Conservation (phyloP, 1,139 yeast species). For the Yarrowia galli region DNA sequence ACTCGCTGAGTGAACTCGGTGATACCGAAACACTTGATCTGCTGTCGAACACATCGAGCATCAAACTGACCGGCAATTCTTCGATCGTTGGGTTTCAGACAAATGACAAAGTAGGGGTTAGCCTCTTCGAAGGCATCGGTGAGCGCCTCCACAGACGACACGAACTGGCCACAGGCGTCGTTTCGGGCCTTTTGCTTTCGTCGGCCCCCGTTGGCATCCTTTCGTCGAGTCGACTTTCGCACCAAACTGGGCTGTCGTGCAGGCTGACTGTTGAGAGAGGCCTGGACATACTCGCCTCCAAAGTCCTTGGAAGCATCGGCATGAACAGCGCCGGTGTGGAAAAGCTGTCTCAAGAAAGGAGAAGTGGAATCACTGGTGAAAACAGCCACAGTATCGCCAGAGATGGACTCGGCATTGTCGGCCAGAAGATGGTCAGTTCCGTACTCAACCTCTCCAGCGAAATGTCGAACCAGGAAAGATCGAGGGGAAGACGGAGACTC, state of each 20-base stretch:
- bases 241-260: constrained; percentile 52
- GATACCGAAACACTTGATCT: constrained; percentile 54
- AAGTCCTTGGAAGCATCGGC: constrained; percentile 47
- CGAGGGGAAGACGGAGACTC: constrained; percentile 47
- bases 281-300: constrained; percentile 51
- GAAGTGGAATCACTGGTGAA: constrained; percentile 54
- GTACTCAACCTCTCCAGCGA: constrained; percentile 55
- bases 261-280: constrained; percentile 54
- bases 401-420: constrained; percentile 51
- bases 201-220: constrained; percentile 40
- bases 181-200: constrained; percentile 43
- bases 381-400: constrained; percentile 53
- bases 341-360: constrained; percentile 51
- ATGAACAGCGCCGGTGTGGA: constrained; percentile 53
- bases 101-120: constrained; percentile 54
- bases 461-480: constrained; percentile 52
- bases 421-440: constrained; percentile 49
- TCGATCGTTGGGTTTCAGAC: constrained; percentile 55
- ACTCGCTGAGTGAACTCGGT: constrained; percentile 54
- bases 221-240: constrained; percentile 41
- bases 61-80: constrained; percentile 52
- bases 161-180: constrained; percentile 52
- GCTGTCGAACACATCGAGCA: constrained; percentile 55
- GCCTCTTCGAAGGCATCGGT: constrained; percentile 52
- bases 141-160: constrained; percentile 50